A percentile compares a stretch with the other conserved stretches of the same genome.
These are phyloP conservation scores for Phytophthora cajani DNA, from an alignment of 352 stramenopile species.

Conservation along the genomic window DNA sequence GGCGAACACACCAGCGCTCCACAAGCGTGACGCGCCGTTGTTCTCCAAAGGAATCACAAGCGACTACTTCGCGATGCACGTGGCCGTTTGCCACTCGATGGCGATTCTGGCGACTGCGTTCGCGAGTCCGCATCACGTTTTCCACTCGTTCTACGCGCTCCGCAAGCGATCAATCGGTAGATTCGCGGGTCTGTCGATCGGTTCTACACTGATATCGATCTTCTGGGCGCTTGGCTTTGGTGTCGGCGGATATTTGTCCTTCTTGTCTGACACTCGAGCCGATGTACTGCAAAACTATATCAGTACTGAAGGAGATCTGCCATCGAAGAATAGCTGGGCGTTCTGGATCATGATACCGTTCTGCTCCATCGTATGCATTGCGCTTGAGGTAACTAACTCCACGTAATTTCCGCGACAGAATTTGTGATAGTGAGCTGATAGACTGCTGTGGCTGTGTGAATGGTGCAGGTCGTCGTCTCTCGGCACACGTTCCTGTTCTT, in stretches of 20 bases:
- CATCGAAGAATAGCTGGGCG: conserved; percentile 36
- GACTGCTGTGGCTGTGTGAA: background rate
- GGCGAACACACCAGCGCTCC: conserved; percentile 33
- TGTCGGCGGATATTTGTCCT: conserved; percentile 61
- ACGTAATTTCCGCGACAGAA: background rate
- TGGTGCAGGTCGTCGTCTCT: conserved; percentile 51
- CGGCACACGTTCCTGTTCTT: conserved; percentile 55
- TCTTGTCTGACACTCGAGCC: conserved; percentile 44
- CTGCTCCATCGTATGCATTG: conserved; percentile 47
- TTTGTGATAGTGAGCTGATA: background rate
- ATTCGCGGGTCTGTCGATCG: conserved; percentile 45
- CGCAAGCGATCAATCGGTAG: conserved; percentile 38
- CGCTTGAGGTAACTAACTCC: conserved; percentile 46
- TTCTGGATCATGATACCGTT: conserved; percentile 59
- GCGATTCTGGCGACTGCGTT: conserved; percentile 52
- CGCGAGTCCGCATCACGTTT: conserved; percentile 58
- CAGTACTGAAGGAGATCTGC: conserved; percentile 17
- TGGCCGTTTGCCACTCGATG: conserved; percentile 53
- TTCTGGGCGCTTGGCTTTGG: conserved; percentile 47
- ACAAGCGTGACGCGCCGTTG: conserved; percentile 28
- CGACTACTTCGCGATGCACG: conserved; percentile 62
- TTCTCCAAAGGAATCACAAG: conserved; percentile 40
- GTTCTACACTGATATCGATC: conserved; percentile 41
- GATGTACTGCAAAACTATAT: conserved; percentile 65
- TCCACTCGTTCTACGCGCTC: conserved; percentile 59